phyloP scores from a whole-genome alignment of 768 basidiomycete genomes.

The Royoungia palumana region DNA sequence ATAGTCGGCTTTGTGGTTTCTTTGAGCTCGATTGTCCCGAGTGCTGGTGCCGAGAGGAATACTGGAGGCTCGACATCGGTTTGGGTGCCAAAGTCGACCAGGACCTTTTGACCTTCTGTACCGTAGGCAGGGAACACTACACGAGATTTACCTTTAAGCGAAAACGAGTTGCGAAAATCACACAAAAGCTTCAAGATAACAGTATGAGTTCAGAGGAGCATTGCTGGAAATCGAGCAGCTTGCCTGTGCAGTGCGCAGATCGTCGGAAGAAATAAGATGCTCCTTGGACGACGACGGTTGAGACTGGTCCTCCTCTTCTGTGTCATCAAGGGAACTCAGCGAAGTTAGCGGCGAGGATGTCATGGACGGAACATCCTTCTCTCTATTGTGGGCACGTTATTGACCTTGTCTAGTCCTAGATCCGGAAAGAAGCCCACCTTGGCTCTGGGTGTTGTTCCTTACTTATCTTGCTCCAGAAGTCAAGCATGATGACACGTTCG shows the following conservation, averaged over 20 bases:
- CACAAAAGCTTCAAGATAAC: constrained; percentile 36
- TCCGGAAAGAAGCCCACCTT: constrained; percentile 36
- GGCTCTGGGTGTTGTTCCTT: constrained; percentile 39
- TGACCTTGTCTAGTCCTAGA: neutral
- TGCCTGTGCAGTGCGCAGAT: constrained; percentile 61
- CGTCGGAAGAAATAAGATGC: constrained; percentile 40
- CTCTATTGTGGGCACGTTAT: constrained; percentile 8
- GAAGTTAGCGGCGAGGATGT: constrained; percentile 74
- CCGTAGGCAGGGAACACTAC: neutral
- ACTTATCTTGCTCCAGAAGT: constrained; percentile 89
- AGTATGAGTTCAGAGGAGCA: constrained; percentile 11
- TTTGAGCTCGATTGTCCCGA: constrained; percentile 17
- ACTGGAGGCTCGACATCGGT: constrained; percentile 23
- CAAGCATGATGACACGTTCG: constrained; percentile 85
- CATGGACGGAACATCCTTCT: constrained; percentile 40
- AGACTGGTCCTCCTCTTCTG: constrained; percentile 35
- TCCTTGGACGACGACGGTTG: constrained; percentile 22
- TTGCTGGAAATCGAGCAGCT: constrained; percentile 10
- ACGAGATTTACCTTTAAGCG: constrained; percentile 10
- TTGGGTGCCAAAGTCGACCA: constrained; percentile 26
- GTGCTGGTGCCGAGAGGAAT: constrained; percentile 1
- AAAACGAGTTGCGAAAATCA: constrained; percentile 30
- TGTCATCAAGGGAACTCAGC: constrained; percentile 67
- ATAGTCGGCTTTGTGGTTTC: constrained; percentile 18
- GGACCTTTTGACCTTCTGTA: constrained; percentile 4